Evolutionary conservation across 257 asterid species (phyloP).

Genomic region (Gardenia jasminoides): DNA sequence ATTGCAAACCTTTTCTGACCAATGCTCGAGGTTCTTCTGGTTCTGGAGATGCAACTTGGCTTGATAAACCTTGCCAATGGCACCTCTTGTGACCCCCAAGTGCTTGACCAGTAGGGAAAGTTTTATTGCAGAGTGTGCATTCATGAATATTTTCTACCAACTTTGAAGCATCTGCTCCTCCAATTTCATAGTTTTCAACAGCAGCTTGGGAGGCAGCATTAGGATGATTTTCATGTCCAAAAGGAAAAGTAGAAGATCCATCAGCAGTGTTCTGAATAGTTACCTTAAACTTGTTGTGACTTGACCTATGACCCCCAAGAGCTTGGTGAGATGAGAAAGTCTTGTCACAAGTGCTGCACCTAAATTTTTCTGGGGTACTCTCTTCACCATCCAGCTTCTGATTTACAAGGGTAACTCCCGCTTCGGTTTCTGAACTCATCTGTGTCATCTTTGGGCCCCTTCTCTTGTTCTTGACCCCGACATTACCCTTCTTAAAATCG

Average conservation of each 20-base stretch:
- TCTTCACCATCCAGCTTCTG: background rate
- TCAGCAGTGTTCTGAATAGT: conserved; percentile 26
- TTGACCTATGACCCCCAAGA: conserved; percentile 60
- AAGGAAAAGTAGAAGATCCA: background rate
- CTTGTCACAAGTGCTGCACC: conserved; percentile 32
- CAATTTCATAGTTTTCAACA: background rate
- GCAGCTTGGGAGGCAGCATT: background rate
- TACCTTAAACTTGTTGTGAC: conserved; percentile 49
- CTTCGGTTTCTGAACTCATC: background rate
- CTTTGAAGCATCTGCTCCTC: background rate
- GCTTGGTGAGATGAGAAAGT: conserved; percentile 40
- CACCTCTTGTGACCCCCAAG: conserved; percentile 44
- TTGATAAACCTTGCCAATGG: conserved; percentile 18
- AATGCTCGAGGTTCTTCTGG: background rate
- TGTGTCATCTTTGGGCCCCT: background rate
- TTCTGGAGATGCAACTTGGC: background rate
- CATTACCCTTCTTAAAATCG: background rate
- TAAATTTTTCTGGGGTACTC: conserved; percentile 13
- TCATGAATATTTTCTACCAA: background rate
- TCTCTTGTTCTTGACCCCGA: background rate
- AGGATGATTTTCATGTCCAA: background rate
- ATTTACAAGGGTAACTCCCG: background rate
- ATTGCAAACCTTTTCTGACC: conserved; percentile 4
- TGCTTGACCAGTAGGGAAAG: conserved; percentile 29
- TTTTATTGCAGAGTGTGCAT: conserved; percentile 29